Percentiles rank a stretch among this genome's conserved stretches.
phyloP scores from a whole-genome alignment of 2,329 filamentous ascomycete species.

The Cladosporium sp. region DNA sequence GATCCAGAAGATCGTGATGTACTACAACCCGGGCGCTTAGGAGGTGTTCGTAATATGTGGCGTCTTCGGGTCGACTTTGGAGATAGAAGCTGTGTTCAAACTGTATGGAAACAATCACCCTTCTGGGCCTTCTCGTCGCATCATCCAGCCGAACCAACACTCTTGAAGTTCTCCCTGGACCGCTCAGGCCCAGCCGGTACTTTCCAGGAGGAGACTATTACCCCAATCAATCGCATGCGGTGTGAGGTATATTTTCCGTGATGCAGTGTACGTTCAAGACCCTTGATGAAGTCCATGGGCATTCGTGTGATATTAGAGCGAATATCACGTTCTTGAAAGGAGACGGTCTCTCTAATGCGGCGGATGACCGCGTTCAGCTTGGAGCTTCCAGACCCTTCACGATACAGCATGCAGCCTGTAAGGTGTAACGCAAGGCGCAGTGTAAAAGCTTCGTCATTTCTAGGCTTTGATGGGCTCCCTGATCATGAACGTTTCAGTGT shows the following conservation, averaged over 20 bases:
- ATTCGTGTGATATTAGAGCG: no score
- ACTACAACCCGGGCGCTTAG: slow-evolving; percentile 22
- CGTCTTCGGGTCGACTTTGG: background rate
- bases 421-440: no score
- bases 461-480: background rate
- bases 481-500: slow-evolving; percentile 6
- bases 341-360: no score
- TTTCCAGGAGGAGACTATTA: background rate
- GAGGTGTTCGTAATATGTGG: background rate
- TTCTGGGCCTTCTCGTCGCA: no score
- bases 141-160: no score
- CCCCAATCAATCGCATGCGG: background rate
- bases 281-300: background rate
- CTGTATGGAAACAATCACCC: background rate
- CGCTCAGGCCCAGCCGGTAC: no score
- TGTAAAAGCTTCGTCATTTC: background rate
- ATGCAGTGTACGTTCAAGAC: background rate
- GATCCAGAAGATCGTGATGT: slow-evolving; percentile 30
- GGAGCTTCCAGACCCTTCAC: background rate
- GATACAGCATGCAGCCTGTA: background rate
- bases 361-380: no score
- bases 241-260: background rate
- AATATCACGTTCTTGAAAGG: no score
- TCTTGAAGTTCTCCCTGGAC: no score
- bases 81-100: background rate